phyloP scores from a whole-genome alignment of 106 monocot species.

The Acorus gramineus region DNA sequence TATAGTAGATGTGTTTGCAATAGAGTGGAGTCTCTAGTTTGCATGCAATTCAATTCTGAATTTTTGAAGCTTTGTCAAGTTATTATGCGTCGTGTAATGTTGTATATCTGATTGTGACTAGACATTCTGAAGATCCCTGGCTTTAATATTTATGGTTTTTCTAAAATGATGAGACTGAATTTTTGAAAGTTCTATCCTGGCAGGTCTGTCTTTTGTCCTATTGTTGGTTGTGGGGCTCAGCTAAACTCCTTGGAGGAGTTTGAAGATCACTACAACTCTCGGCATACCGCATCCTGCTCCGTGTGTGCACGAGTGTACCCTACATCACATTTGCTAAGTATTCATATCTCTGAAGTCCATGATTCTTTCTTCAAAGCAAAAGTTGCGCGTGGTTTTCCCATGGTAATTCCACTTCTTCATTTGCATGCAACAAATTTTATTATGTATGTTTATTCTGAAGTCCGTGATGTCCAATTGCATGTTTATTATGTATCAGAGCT shows the following conservation, averaged over 20 bases:
- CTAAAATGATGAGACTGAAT: no score
- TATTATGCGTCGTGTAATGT: no score
- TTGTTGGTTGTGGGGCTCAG: slow-evolving; percentile 72
- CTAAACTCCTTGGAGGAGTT: slow-evolving; percentile 72
- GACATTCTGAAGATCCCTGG: no score
- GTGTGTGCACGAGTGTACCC: slow-evolving; percentile 80
- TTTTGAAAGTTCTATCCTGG: not conserved
- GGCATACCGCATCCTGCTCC: slow-evolving; percentile 84
- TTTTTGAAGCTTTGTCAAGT: no score
- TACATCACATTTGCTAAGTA: slow-evolving; percentile 74
- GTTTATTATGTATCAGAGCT: no score
- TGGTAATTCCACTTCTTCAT: slow-evolving; percentile 34
- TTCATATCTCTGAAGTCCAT: slow-evolving; percentile 90
- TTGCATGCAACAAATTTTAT: not conserved
- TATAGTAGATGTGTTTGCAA: no score
- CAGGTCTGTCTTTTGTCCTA: slow-evolving; percentile 67
- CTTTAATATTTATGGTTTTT: no score
- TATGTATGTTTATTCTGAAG: no score
- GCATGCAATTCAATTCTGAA: no score
- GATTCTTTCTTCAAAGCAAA: slow-evolving; percentile 98
- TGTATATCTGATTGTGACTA: no score
- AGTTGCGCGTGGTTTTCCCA: slow-evolving; percentile 87
- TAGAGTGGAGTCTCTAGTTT: no score
- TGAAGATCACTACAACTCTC: slow-evolving; percentile 83
- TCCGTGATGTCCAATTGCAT: no score